phyloP scores from a whole-genome alignment of 2,329 filamentous ascomycete genomes.

The Chalaropsis thielavioides region DNA sequence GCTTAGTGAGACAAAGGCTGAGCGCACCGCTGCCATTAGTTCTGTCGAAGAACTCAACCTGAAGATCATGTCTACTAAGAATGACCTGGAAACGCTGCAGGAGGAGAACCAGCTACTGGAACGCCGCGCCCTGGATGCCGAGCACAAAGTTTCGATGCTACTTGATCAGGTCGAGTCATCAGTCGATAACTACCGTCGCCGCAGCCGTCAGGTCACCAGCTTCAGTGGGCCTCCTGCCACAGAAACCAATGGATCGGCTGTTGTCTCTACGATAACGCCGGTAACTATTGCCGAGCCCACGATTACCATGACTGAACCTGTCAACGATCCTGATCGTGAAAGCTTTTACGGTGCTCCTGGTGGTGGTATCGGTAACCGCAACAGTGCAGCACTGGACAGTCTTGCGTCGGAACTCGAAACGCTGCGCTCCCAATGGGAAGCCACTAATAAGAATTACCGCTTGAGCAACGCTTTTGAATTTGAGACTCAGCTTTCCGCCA shows the following conservation, averaged over 20 bases:
- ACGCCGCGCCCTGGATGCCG: slow-evolving; percentile 72
- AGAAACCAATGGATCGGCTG: slow-evolving; percentile 29
- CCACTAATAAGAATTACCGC: slow-evolving; percentile 87
- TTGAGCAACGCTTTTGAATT: slow-evolving; percentile 83
- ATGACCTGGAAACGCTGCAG: slow-evolving; percentile 67
- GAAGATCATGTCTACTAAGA: slow-evolving; percentile 45
- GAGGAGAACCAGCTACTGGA: slow-evolving; percentile 71
- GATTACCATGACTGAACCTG: slow-evolving; percentile 10
- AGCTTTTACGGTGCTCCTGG: slow-evolving; percentile 49
- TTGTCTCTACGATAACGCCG: slow-evolving; percentile 16
- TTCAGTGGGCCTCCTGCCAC: slow-evolving; percentile 15
- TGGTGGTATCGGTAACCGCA: slow-evolving; percentile 36
- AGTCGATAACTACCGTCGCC: slow-evolving; percentile 86
- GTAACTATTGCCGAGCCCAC: slow-evolving; percentile 5
- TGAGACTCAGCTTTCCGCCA: slow-evolving; percentile 35
- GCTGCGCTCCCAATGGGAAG: slow-evolving; percentile 84
- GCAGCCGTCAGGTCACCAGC: slow-evolving; percentile 43
- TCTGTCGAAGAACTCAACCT: slow-evolving; percentile 38
- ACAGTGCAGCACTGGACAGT: slow-evolving; percentile 65
- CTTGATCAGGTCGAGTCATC: slow-evolving; percentile 89
- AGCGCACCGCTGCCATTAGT: slow-evolving; percentile 53
- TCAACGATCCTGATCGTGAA: slow-evolving; percentile 37
- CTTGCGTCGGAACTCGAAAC: slow-evolving; percentile 86
- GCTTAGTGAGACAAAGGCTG: slow-evolving; percentile 47
- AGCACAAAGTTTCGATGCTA: slow-evolving; percentile 81